Base-by-base conservation (phyloP, 1,284 basidiomycete species). In the Fomitopsis pinicola region DNA sequence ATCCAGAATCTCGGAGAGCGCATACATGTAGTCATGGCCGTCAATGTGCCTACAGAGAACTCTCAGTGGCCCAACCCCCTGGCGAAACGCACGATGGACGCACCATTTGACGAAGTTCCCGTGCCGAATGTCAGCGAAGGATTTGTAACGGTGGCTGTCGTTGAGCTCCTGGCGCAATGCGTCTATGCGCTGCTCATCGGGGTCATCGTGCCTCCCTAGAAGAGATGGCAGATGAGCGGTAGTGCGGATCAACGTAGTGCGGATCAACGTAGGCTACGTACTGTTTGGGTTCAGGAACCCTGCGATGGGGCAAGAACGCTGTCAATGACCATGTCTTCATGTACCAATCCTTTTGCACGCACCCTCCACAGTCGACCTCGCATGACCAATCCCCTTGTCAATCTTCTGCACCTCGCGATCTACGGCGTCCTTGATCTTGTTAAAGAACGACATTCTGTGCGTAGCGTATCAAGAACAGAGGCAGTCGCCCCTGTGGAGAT, bases 21-120 rank as follows among this genome's bases (percentile, higher is more conserved):
- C 95, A 84, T 91, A 97, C 82, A 97, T 92, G 74, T 96, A 97
- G 77, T 97, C 93, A 62, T 94, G 90, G 0, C 94, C 94, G 69
- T 95, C 94, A 56, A 95, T 83, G 70, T 94, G 92, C 88, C 89
- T 90, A 59, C 60, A 44, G 19, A 7, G 22, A 15, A 1, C 26
- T 26, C 14, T 54, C 42, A 45, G 38, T 7, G 9, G 22, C 38
- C 15, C 26, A 17, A 33, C 9, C 35, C 44, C n/a, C 33, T 17
- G 42, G 22, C 33, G 6, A 40, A 8, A 17, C 7, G 26, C n/a
- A 2, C 28, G 30, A 40, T 15, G 36, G 57, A 75, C 79, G 44
- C 63, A 91, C 93, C 92, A 97, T 77, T 97, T 97, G 54, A 93
- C 89, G 55, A 83, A 79, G 72, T 96, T 96, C 15, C 85, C 79